phyloP scores from a whole-genome alignment of 2,329 filamentous ascomycete species.

The Fusarium miscanthi region DNA sequence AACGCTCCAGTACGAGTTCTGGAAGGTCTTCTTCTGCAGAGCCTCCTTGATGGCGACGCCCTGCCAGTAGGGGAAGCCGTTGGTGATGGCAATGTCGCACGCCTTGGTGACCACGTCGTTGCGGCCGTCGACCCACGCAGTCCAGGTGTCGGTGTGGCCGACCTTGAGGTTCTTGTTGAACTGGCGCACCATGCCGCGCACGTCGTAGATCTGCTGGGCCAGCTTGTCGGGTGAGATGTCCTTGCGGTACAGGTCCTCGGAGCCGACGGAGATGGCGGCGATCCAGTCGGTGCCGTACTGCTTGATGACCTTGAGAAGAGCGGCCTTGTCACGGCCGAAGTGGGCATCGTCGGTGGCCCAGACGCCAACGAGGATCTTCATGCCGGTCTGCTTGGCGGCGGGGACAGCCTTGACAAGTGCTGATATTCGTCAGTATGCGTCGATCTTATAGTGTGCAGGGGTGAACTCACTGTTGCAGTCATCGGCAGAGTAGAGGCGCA shows the following conservation, averaged over 20 bases:
- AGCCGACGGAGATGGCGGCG: conserved; percentile 40
- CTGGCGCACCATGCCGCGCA: conserved; percentile 41
- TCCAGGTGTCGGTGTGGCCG: conserved; percentile 43
- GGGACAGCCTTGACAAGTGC: conserved; percentile 40
- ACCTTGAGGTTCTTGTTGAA: conserved; percentile 41
- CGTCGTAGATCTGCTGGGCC: conserved; percentile 41
- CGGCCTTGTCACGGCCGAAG: conserved; percentile 40
- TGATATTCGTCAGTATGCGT: conserved; percentile 3
- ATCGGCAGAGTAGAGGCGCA: conserved; percentile 35
- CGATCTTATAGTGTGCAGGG: neutral
- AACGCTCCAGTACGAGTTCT: conserved; percentile 38
- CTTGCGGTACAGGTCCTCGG: conserved; percentile 42
- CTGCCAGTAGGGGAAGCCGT: conserved; percentile 44
- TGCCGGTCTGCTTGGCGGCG: conserved; percentile 40
- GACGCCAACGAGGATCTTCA: conserved; percentile 41
- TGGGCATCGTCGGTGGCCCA: conserved; percentile 41
- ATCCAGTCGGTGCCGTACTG: conserved; percentile 41
- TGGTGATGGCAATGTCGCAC: conserved; percentile 39
- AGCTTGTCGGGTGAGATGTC: conserved; percentile 41
- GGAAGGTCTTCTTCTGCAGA: conserved; percentile 40
- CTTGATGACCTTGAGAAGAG: conserved; percentile 42
- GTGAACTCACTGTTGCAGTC: conserved; percentile 39
- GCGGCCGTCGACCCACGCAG: conserved; percentile 40
- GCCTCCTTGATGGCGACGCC: conserved; percentile 40
- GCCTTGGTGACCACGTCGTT: conserved; percentile 43